Base-by-base conservation (phyloP, 495 filamentous ascomycete genomes). In the Penicillium simplicissimum region DNA sequence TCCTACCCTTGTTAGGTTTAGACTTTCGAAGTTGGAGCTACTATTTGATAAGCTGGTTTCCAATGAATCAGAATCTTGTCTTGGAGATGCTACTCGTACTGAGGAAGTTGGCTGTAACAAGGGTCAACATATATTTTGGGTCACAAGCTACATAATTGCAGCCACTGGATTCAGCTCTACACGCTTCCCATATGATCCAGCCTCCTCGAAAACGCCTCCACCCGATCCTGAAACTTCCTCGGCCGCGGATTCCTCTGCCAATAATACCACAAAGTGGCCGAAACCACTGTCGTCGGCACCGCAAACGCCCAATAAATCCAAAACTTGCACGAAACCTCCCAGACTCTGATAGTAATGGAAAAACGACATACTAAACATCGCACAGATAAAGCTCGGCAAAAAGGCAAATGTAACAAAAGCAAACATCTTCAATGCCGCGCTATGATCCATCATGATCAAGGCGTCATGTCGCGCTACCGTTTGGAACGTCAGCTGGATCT, bases 401-500 rank as follows among this genome's bases (percentile, higher is more conserved):
- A 76, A 79, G 0, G 58, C 63, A 55, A 78, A 55, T 4, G 74
- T 76, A 17, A 77, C 61, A 38, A 75, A 60, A 5, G 73, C 62
- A 15, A 78, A 67, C 3, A 71, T 74, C 45, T 70, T 74, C 67
- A 77, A 69, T 10, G 68, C 64, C 21, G 70, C 58, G 47, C 75
- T 79, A 59, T 82, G 76, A n/a, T 48, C 42, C 51, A 73, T 69
- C 19, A 75, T 67, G 10, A 70, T 66, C 31, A 57, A 55, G 11
- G 72, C 63, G 61, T 80, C 73, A 47, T 73, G 63, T 56, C 76
- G 77, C 8, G 77, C 68, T 28, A 81, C 71, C 2, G 61, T 71
- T 56, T 80, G 54, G 38, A 58, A 67, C 9, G 71, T 67, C 25
- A 82, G 74, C 38, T 76, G 68, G n/a, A 81, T 82, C 67, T 83